Base-by-base conservation (phyloP, 2,329 filamentous ascomycete genomes). In the Fusarium sp. region DNA sequence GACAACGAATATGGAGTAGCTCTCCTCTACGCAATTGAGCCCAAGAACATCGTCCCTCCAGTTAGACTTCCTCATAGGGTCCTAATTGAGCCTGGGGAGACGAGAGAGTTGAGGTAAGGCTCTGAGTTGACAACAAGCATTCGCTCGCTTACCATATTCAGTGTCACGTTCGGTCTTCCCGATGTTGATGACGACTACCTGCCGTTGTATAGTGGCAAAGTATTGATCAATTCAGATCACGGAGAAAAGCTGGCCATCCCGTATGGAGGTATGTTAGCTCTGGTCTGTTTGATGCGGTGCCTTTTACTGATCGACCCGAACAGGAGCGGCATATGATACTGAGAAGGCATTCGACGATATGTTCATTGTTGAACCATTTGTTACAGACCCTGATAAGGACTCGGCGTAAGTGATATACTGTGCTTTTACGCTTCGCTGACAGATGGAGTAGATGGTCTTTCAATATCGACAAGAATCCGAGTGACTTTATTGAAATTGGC, bases 131-230 rank as follows among this genome's bases (percentile, higher is more conserved):
- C 8, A 26, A 12, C 4, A 8, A 26, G 18, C 13, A 11, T n/a
- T 10, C 13, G 26, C 21, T 37, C 28, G 23, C 53, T 67, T 28
- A 61, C 39, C 8, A 6, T 46, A 3, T 28, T 5, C 26, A 80
- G 78, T 33, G 70, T 80, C 29, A 54, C 42, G 7, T 80, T 80
- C 56, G 65, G 57, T 9, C 67, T 74, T 12, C 78, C 78, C 3
- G 61, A 75, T 5, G 64, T 78, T 20, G 61, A 76, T 24, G 78
- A 80, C 20, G 75, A 79, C 24, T 72, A 74, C 41, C 69, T 84
- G 42, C 82, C 82, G 1, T 66, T 84, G 7, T 84, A 84, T 60
- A 78, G 81, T 38, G 83, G 83, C 21, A 84, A 84, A 66, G 74
- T 84, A 23, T 76, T 79, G 57, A 69, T 85, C 21, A 75, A 74